These are phyloP conservation scores for Eucalyptus grandis DNA, from an alignment of 345 rosid genomes.

Conservation along the genomic window DNA sequence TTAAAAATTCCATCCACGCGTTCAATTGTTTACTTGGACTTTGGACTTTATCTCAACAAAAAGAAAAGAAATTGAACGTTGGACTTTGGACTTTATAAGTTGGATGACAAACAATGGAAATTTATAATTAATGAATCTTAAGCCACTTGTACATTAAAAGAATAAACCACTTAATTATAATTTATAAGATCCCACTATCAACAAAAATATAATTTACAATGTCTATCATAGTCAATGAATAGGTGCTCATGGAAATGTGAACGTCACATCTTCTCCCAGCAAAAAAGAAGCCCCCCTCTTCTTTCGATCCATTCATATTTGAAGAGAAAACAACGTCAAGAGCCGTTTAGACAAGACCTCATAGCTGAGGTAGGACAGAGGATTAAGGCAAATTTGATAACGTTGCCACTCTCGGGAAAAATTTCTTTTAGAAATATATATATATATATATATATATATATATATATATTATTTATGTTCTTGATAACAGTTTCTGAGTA, in stretches of 20 bases:
- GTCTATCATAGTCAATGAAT: no score
- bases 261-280: neutral
- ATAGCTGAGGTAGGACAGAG: neutral
- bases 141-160: neutral
- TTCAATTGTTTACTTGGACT: neutral
- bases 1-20: neutral
- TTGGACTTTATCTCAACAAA: no score
- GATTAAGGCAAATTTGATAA: no score
- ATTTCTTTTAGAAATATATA: no score
- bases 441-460: no score
- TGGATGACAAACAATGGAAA: neutral
- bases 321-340: neutral
- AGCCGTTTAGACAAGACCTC: neutral
- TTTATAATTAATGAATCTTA: neutral
- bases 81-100: neutral
- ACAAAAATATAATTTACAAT: neutral
- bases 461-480: no score
- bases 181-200: neutral
- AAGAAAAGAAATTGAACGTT: no score
- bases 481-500: no score
- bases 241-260: neutral
- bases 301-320: neutral
- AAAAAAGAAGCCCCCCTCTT: neutral
- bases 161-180: neutral
- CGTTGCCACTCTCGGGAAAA: rapidly evolving